Base-by-base conservation (phyloP, 1,139 yeast species). In the Suhomyces bolitotheri region DNA sequence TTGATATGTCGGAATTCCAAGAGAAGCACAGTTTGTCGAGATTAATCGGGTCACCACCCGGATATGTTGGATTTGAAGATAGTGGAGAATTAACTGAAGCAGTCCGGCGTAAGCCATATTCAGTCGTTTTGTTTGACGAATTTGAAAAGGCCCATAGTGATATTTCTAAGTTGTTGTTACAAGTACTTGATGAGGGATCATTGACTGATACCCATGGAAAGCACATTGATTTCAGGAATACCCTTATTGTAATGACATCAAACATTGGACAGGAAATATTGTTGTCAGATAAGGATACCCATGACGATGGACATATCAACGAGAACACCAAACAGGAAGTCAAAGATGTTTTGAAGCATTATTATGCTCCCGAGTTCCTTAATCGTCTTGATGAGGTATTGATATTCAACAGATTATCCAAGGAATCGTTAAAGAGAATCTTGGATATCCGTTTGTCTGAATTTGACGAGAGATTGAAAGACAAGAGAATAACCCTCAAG, bases 1-100 rank as follows among this genome's bases (percentile, higher is more conserved):
- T 92, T 58, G 98, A 92, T 59, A 92, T 92, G 97, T 86, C 96
- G 16, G 98, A 92, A 59, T 92, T 90, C 60, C 97, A 90, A 63
- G 98, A 92, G 56, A 85, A 86, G 57, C 97, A 89, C 60, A 74
- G 95, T 0, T 80, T 90, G 9, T 84, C 96, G 25, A 76, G 97
- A 46, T 73, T 92, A 42, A 88, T 92, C 49, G 98, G 98, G 30
- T 92, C 97, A 0, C 98, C 98, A 6, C 98, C 98, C 11, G 97
- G 97, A 7, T 92, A 92, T 57, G 97, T 92, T 22, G 95, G 97
- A 31, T 90, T 89, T 62, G 98, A 92, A 52, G 94, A 85, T 48
- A 85, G 89, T 54, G 98, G 98, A 35, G 97, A 92, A 59, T 71
- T 92, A 45, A 92, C 98, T 1, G 97, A 92, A 60, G 96, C 96